Base-by-base conservation (phyloP, 2,329 filamentous ascomycete genomes). In the Diaporthe humulicola region DNA sequence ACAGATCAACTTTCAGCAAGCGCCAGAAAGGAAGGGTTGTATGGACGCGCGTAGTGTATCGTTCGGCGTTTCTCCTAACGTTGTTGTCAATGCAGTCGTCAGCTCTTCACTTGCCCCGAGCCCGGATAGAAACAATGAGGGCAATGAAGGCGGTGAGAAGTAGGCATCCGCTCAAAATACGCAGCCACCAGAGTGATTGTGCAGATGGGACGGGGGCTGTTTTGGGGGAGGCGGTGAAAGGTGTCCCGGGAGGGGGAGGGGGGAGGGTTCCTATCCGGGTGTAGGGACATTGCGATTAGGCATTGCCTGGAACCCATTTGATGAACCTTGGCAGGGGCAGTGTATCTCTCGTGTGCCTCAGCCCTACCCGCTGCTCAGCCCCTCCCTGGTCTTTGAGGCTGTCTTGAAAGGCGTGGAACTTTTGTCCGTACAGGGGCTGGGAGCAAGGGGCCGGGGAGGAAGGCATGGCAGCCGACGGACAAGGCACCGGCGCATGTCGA, bases 301-400 rank as follows among this genome's bases (percentile, higher is more conserved):
- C 58, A 17, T 25, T 66, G 25, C 19, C 30, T 36, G 61, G 22
- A 33, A 28, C 30, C 28, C 25, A n/a, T 9, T 14, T 10, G 25
- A 15, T 12, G 4, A 19, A 25, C 12, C 42, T 67, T 38, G 61
- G 61, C 61, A 67, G 61, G 42, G 45, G 61, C 61, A 67, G 61
- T 67, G 61, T 52, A 52, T 67, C 45, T 48, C 60, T 38, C 42
- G 45, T 67, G 61, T 67, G 45, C 15, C 45, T 67, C 61, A 67
- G 61, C 61, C 61, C 61, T 67, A 67, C 33, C 45, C 61, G 61
- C 61, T 52, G 33, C 30, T 67, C 61, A 67, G 61, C 61, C 30
- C 25, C 40, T 45, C 19, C 61, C 22, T 67, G 30, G n/a, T 3
- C 38, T 9, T 52, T 14, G 61, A 67, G 61, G 45, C 45, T 52